Percentiles rank a stretch among this genome's conserved stretches.
These are phyloP conservation scores for Curvularia sp. DNA, from an alignment of 2,329 filamentous ascomycete genomes.

Conservation along the genomic window DNA sequence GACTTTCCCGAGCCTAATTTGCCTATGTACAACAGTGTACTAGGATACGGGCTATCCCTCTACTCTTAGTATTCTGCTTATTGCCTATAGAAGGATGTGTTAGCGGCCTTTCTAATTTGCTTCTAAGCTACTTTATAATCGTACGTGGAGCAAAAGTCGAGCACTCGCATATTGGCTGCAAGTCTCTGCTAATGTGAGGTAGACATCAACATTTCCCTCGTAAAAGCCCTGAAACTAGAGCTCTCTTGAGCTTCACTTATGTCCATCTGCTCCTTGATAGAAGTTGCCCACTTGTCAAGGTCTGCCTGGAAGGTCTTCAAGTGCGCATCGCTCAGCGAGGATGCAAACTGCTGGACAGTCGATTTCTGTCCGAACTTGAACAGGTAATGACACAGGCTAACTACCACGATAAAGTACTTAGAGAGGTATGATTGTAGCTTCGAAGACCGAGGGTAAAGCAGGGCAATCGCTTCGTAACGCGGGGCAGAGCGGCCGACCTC, in stretches of 20 bases:
- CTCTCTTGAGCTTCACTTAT: constrained; percentile 39
- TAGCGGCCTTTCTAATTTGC: constrained; percentile 52
- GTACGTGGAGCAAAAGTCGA: constrained; percentile 54
- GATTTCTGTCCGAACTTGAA: constrained; percentile 50
- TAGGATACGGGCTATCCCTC: constrained; percentile 31
- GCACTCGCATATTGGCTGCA: constrained; percentile 36
- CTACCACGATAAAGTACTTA: constrained; percentile 55
- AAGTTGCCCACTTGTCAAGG: constrained; percentile 46
- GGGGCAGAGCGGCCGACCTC: constrained; percentile 49
- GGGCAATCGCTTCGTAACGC: constrained; percentile 52
- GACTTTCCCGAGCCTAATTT: constrained; percentile 58
- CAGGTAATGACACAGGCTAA: constrained; percentile 51
- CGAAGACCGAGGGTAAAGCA: constrained; percentile 52
- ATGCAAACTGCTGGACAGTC: constrained; percentile 40
- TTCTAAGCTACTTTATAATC: constrained; percentile 55
- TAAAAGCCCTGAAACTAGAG: constrained; percentile 33
- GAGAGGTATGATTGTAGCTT: constrained; percentile 45
- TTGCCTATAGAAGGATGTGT: constrained; percentile 38
- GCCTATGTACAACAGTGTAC: constrained; percentile 49
- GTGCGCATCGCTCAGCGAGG: constrained; percentile 43
- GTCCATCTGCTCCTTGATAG: constrained; percentile 50
- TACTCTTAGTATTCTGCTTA: constrained; percentile 37
- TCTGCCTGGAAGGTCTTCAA: constrained; percentile 46
- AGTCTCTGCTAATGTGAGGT: constrained; percentile 25
- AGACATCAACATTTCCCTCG: constrained; percentile 21